phyloP scores from a whole-genome alignment of 129 eudicot genomes.

The sunflower (Helianthus annuus) region HanXRQr2.0-SUNRISE NC_035442.2:83913205-83913704 shows the following conservation, averaged over 20 bases:
- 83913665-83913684: too few relatives aligned
- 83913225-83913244: conserved; percentile 66
- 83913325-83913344: not conserved
- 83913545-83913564: too few relatives aligned
- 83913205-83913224: conserved; percentile 63
- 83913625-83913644: too few relatives aligned
- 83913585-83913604: too few relatives aligned
- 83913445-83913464: conserved; percentile 53
- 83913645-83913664: too few relatives aligned
- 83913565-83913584: too few relatives aligned
- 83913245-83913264: conserved; percentile 70
- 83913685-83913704: too few relatives aligned
- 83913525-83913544: too few relatives aligned
- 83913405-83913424: conserved; percentile 95
- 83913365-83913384: conserved; percentile 42
- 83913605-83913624: too few relatives aligned
- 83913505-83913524: too few relatives aligned
- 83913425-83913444: conserved; percentile 61
- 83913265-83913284: conserved; percentile 88
- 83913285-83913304: conserved; percentile 61
- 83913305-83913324: conserved; percentile 33
- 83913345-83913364: not conserved
- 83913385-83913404: conserved; percentile 96
- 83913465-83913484: conserved; percentile 2
- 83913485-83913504: conserved; percentile 10